Evolutionary conservation across 1,284 basidiomycete species (phyloP).

Genomic region (Takashimella tepidaria): DNA sequence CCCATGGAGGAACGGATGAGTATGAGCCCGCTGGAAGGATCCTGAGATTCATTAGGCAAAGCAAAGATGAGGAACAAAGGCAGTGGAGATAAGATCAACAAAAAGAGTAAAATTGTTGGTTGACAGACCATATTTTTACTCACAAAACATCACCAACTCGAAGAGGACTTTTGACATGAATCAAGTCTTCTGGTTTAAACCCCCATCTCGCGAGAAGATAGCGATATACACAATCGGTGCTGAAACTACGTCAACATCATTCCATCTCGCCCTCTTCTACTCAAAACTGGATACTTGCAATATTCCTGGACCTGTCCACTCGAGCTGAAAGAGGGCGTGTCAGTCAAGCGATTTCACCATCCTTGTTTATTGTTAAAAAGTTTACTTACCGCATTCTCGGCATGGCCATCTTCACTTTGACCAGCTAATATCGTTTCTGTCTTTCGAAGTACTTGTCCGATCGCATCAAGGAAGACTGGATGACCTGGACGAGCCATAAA

Average conservation of each 20-base stretch:
- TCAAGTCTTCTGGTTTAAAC: slow-evolving; percentile 27
- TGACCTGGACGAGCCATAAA: slow-evolving; percentile 39
- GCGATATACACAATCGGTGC: slow-evolving; percentile 37
- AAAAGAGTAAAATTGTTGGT: no score
- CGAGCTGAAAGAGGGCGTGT: slow-evolving; percentile 15
- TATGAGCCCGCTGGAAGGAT: slow-evolving; percentile 35
- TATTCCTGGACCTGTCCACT: slow-evolving; percentile 42
- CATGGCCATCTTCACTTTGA: slow-evolving; percentile 10
- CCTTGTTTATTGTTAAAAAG: no score
- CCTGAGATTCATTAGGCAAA: slow-evolving; percentile 2
- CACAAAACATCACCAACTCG: slow-evolving; percentile 34
- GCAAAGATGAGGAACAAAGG: neutral
- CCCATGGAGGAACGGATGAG: slow-evolving; percentile 26
- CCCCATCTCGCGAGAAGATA: slow-evolving; percentile 35
- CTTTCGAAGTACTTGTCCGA: slow-evolving; percentile 27
- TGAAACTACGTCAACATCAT: slow-evolving; percentile 1
- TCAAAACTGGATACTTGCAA: no score
- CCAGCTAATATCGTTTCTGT: slow-evolving; percentile 21
- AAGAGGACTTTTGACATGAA: slow-evolving; percentile 25
- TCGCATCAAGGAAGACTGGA: slow-evolving; percentile 36
- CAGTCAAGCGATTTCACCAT: no score
- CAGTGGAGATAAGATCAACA: neutral
- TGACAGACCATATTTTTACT: no score
- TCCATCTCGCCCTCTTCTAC: neutral
- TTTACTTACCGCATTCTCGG: slow-evolving; percentile 28